Evolutionary conservation across 2,329 filamentous ascomycete genomes (phyloP).

Genomic region (Dothidotthia symphoricarpi): DNA sequence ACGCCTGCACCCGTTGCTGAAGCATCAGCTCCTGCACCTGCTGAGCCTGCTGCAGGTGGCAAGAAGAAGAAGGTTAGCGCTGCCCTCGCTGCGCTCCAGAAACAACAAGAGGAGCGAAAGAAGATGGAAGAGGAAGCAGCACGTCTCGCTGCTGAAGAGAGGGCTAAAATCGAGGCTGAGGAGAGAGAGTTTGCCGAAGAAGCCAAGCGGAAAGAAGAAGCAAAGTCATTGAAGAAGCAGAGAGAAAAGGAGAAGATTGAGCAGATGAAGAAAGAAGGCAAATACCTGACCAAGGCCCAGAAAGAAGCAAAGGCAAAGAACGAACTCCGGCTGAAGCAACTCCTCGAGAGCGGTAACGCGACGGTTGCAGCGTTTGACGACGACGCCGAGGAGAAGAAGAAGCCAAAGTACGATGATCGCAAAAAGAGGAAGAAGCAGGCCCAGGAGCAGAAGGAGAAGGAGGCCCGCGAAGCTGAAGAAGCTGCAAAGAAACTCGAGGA

Average conservation of each 20-base stretch:
- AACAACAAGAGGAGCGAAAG: slow-evolving; percentile 77
- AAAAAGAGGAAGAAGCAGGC: slow-evolving; percentile 72
- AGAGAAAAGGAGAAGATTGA: slow-evolving; percentile 84
- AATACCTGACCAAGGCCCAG: slow-evolving; percentile 82
- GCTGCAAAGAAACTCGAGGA: slow-evolving; percentile 58
- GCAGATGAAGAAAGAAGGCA: slow-evolving; percentile 83
- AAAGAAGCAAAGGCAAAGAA: slow-evolving; percentile 77
- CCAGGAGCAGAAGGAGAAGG: slow-evolving; percentile 51
- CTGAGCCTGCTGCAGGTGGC: slow-evolving; percentile 49
- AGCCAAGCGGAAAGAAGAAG: slow-evolving; percentile 66
- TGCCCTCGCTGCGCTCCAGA: slow-evolving; percentile 70
- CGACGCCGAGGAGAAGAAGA: slow-evolving; percentile 73
- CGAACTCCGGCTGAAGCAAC: slow-evolving; percentile 78
- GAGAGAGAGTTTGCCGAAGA: slow-evolving; percentile 67
- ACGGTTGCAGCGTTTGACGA: slow-evolving; percentile 59
- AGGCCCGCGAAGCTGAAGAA: slow-evolving; percentile 53
- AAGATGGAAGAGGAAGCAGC: slow-evolving; percentile 64
- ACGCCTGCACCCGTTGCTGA: slow-evolving; percentile 38
- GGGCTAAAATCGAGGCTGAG: slow-evolving; percentile 63
- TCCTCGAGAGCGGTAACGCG: slow-evolving; percentile 74
- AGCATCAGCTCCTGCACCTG: slow-evolving; percentile 31
- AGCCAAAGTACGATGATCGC: slow-evolving; percentile 68
- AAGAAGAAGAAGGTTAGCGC: slow-evolving; percentile 91
- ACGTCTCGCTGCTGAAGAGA: slow-evolving; percentile 60
- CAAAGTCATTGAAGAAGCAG: slow-evolving; percentile 75